Evolutionary conservation across 2,329 filamentous ascomycete species (phyloP).

Genomic region (Exophiala alcalophila): DNA sequence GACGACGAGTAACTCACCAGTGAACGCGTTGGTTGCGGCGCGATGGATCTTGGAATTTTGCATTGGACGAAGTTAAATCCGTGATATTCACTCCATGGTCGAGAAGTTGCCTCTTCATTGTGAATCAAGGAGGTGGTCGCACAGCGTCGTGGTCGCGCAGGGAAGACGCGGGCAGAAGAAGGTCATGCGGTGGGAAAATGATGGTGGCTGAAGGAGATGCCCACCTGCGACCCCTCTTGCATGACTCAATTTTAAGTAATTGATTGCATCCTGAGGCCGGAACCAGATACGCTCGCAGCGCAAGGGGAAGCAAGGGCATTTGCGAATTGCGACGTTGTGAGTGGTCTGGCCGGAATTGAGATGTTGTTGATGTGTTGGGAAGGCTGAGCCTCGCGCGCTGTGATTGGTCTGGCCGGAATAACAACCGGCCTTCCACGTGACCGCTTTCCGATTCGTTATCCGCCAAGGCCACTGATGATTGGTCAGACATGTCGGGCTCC

Average conservation of each 20-base stretch:
- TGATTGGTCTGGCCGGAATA: constrained; percentile 24
- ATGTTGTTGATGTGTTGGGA: too few species aligned
- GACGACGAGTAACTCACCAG: too few species aligned
- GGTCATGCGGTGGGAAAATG: not conserved
- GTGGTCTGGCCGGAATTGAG: constrained; percentile 26
- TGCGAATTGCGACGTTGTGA: constrained; percentile 16
- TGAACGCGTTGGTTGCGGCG: too few species aligned
- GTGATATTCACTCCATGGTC: too few species aligned
- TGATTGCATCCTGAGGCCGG: constrained; percentile 20
- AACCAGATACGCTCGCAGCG: constrained; percentile 16
- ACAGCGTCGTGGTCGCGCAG: too few species aligned
- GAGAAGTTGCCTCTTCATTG: too few species aligned
- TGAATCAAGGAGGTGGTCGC: too few species aligned
- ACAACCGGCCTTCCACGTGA: constrained; percentile 5
- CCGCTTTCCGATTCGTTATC: constrained; percentile 4
- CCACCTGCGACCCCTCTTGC: constrained; percentile 22
- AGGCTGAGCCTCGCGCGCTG: not conserved
- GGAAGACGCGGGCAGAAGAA: not conserved
- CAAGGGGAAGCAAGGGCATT: too few species aligned
- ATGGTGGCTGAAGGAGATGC: constrained; percentile 23
- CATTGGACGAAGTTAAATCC: too few species aligned
- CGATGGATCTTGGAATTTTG: too few species aligned
- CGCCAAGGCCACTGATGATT: too few species aligned
- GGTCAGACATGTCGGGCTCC: too few species aligned
- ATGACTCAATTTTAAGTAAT: constrained; percentile 22